phyloP scores from a whole-genome alignment of 805 yeast species.

The Starmerella roubikii region DNA sequence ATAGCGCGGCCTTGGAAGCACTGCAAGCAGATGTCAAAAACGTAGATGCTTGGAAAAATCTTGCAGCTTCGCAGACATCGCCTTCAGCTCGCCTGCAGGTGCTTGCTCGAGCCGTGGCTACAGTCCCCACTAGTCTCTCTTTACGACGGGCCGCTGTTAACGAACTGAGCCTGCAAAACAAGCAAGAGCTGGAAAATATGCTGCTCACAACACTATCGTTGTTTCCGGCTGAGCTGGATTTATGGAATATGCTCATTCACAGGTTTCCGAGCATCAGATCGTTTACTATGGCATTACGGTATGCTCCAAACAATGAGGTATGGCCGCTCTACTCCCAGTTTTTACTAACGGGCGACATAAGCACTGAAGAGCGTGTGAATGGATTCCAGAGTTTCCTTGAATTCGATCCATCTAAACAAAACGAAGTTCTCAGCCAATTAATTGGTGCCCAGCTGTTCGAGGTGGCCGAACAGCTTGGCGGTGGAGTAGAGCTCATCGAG shows the following conservation, averaged over 20 bases:
- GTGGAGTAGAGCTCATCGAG: neutral
- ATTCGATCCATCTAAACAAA: neutral
- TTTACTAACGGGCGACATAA: conserved; percentile 24
- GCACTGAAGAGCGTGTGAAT: neutral
- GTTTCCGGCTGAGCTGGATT: conserved; percentile 4
- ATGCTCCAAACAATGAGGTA: conserved; percentile 40
- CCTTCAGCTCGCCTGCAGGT: conserved; percentile 1
- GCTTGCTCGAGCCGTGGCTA: conserved; percentile 10
- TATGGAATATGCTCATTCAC: conserved; percentile 10
- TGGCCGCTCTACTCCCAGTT: conserved; percentile 43
- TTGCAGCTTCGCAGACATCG: conserved; percentile 6
- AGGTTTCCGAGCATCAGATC: conserved; percentile 25
- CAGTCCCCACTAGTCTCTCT: conserved; percentile 6
- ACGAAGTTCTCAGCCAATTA: neutral
- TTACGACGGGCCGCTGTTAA: conserved; percentile 1
- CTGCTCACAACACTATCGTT: conserved; percentile 9
- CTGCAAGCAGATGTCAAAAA: conserved; percentile 4
- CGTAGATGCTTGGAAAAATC: conserved; percentile 6
- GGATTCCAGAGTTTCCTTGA: conserved; percentile 4
- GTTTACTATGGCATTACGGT: conserved; percentile 39
- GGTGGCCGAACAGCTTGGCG: conserved; percentile 1
- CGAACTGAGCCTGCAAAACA: conserved; percentile 1
- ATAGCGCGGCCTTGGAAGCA: conserved; percentile 1
- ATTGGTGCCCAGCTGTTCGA: neutral
- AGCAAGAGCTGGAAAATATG: neutral